phyloP scores from a whole-genome alignment of 495 filamentous ascomycete species.

The Saxophila tyrrhenica region DNA sequence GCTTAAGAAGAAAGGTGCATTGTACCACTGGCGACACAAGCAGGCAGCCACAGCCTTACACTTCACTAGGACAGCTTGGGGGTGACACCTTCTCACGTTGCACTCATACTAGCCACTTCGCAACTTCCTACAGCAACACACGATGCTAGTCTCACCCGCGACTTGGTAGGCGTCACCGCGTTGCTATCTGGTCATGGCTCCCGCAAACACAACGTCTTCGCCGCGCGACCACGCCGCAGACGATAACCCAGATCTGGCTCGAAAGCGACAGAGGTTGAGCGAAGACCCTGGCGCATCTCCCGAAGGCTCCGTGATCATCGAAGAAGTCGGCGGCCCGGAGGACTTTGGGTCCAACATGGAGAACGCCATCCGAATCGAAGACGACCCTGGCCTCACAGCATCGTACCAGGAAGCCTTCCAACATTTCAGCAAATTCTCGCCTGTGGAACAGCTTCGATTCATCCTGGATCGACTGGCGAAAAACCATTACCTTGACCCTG shows the following conservation, averaged over 20 bases:
- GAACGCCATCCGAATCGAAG: slow-evolving; percentile 18
- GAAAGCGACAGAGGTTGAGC: slow-evolving; percentile 17
- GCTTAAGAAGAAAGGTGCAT: too few species aligned
- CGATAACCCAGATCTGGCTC: slow-evolving; percentile 6
- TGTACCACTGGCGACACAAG: too few species aligned
- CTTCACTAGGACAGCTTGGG: background rate
- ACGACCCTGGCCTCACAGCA: slow-evolving; percentile 1
- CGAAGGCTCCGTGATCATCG: slow-evolving; percentile 21
- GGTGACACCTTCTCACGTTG: background rate
- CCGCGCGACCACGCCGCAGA: slow-evolving; percentile 15
- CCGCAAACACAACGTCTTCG: background rate
- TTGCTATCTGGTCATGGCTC: slow-evolving; percentile 7
- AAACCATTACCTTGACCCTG: background rate
- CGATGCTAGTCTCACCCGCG: background rate
- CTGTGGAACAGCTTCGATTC: background rate
- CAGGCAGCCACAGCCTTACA: background rate
- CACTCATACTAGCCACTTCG: background rate
- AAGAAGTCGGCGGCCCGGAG: slow-evolving; percentile 21
- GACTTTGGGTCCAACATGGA: slow-evolving; percentile 16
- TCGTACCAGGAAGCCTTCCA: background rate
- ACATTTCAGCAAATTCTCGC: background rate
- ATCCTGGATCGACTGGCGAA: background rate
- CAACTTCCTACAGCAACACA: background rate
- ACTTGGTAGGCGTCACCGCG: background rate
- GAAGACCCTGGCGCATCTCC: slow-evolving; percentile 13